Evolutionary conservation across 345 rosid genomes (phyloP), one percentile per base, ranked within the genome.

Genomic region (Jatropha curcas): DNA sequence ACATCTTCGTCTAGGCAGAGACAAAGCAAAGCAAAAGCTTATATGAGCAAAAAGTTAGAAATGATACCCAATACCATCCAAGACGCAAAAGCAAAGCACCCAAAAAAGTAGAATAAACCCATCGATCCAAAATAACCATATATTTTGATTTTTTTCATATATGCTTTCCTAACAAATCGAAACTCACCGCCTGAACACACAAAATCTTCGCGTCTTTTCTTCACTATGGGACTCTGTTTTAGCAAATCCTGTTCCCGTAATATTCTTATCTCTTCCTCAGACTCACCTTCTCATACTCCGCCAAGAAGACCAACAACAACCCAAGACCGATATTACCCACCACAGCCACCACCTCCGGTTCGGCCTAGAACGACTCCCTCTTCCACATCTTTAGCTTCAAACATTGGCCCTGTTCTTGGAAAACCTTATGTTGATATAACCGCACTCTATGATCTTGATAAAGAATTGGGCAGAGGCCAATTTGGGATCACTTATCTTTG

Each of bases 211-310:
- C 17, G 5, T 20, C 34, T 2, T 11, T 13, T 12, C n/a, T 25
- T 41, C 4, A 2, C 46, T 17, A 86, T 89, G 94, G 86, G 92
- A 7, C 67, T 37, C 43, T 86, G 97, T 72, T 82, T 83, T 77
- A 70, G 86, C 41, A 83, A 70, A 52, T 68, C 78, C 19, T 75
- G 51, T 17, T 78, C 88, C 8, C 85, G 71, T 7, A 86, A 89
- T 46, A 81, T 87, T 74, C 95, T 89, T 46, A 87, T 90, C 81
- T 81, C 83, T 58, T 83, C 82, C 28, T 64, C 74, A 1, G 82
- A 79, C 12, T 78, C 90, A 39, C 83, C 85, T 65, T 83, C 76
- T 43, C 81, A 25, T 24, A 50, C 34, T 7, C 59, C 16, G 30
- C 77, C 88, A 17, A 75, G 67, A 63, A 67, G 60, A 48, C 74